Evolutionary conservation across 2,329 filamentous ascomycete genomes (phyloP), one percentile per base, ranked within the genome.

Genomic region (Epichloe gansuensis): DNA sequence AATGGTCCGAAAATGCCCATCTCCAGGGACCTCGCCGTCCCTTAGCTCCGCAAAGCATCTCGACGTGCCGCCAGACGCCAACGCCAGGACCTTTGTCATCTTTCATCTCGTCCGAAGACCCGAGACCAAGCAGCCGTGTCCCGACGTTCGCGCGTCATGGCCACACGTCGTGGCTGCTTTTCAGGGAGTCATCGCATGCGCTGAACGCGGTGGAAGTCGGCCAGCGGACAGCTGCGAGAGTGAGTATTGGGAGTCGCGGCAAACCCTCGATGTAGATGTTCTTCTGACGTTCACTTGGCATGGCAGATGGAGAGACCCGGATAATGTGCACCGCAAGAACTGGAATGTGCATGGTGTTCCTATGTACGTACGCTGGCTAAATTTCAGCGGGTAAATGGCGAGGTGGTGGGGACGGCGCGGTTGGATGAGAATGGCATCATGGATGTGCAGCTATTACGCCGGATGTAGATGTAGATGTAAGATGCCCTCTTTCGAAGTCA

Each of bases 101-200:
- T 71, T 71, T 71, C 56, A 60, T 66, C 37, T 64, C 69, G 2
- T 68, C 65, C 35, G 46, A 62, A 37, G 66, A 69, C 44, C 66
- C 7, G 54, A 55, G 3, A 71, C 69, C 17, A 61, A 61, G 7
- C 58, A 65, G 52, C 61, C 68, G 4, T 71, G 69, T 25, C 69
- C 69, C 1, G 69, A 71, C 49, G 69, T 71, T 28, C 62, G 65
- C 13, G 65, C 64, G 8, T 65, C 68, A 0, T 53, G 69, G 51
- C 68, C 68, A 0, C 52, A 61, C 44, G 59, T 71, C 23, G 53
- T 61, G 3, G 54, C 59, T 0, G 62, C 65, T 2, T 71, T 71
- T 52, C 56, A 59, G 0, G 53, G 53, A 0, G 1, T 56, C 57
- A 17, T 55, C 62, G 3, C 65, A 64, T 1, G 48, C 43, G 1